A percentile compares a stretch with the other conserved stretches of the same genome.
phyloP scores from a whole-genome alignment of 2,329 filamentous ascomycete genomes.

The Aspergillus hortae region DNA sequence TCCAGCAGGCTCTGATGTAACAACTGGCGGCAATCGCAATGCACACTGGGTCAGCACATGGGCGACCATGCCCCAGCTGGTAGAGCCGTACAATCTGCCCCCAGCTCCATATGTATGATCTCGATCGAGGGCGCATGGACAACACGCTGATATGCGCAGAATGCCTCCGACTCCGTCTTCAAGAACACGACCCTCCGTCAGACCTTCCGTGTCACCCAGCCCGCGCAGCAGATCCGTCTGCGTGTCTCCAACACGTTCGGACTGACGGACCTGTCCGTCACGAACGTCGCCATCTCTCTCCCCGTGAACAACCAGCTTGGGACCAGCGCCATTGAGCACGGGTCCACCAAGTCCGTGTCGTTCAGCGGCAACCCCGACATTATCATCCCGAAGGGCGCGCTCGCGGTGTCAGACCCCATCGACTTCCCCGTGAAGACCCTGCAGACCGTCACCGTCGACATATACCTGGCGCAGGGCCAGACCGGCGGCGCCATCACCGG shows the following conservation, averaged over 20 bases:
- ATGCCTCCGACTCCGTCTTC: conserved; percentile 52
- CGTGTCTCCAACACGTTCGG: conserved; percentile 66
- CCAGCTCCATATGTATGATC: conserved; percentile 54
- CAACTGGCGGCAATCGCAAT: neutral
- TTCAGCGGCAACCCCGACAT: conserved; percentile 55
- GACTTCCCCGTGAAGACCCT: conserved; percentile 51
- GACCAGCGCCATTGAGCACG: conserved; percentile 49
- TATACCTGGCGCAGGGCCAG: conserved; percentile 59
- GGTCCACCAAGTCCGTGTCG: conserved; percentile 53
- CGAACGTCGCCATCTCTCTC: conserved; percentile 56
- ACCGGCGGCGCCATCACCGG: conserved; percentile 56
- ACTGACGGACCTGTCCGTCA: conserved; percentile 56
- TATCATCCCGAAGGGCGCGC: conserved; percentile 54
- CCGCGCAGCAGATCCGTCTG: conserved; percentile 56
- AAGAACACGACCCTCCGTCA: conserved; percentile 63
- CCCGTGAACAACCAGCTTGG: conserved; percentile 45
- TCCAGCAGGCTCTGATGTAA: neutral
- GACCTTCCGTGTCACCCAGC: conserved; percentile 59
- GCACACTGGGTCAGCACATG: conserved; percentile 60
- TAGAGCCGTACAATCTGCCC: conserved; percentile 60
- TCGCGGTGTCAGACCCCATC: conserved; percentile 61
- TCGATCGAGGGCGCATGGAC: neutral
- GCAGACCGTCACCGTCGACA: conserved; percentile 54
- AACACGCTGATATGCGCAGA: conserved; percentile 36
- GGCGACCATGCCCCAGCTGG: conserved; percentile 64